Evolutionary conservation across 164 flowering plant species (phyloP), one percentile per base, ranked within the genome.

Genomic region (Liriodendron chinense): DNA sequence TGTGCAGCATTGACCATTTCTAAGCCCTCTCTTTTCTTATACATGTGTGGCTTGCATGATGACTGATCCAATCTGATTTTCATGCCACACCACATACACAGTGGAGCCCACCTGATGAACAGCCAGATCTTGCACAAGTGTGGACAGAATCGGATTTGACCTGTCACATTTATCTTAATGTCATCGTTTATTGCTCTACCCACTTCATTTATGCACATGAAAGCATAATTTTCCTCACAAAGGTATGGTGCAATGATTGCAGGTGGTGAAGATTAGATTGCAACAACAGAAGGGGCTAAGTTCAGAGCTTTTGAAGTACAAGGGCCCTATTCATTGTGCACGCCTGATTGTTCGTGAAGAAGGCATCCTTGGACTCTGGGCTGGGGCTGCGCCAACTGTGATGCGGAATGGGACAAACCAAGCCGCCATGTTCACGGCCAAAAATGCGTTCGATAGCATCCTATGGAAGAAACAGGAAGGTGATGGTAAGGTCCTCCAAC

Each of bases 351-450:
- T 94, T 20, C 90, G 87, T 6, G 98, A 96, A 82, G 99, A 96
- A 81, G 98, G 99, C 57, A 28, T 94, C 18, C 83, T 74, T 49
- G 99, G 99, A 47, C 92, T 96, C 28, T 96, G 99, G 99, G 87
- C 98, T 18, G 99, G 99, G 6, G 98, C 98, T 71, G 86, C 97
- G 22, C 99, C 99, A 21, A 96, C 99, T 21, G 92, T 91, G 8
- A 94, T 96, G 99, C 93, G 98, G 14, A 96, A 96, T 80, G 99
- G 98, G 25, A 96, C 99, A 22, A 93, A 94, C 82, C 99, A 96
- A 78, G 97, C 99, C 49, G 98, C 89, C 73, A 96, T 96, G 98
- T 96, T 96, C 76, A 88, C 97, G 3, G 97, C 98, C 68, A 96
- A 96, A 81, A 93, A 94, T 67, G 84, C 92, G 24, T 90, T 93